phyloP scores from a whole-genome alignment of 176 grass and related monocot species.

The Zoysia japonica region DNA sequence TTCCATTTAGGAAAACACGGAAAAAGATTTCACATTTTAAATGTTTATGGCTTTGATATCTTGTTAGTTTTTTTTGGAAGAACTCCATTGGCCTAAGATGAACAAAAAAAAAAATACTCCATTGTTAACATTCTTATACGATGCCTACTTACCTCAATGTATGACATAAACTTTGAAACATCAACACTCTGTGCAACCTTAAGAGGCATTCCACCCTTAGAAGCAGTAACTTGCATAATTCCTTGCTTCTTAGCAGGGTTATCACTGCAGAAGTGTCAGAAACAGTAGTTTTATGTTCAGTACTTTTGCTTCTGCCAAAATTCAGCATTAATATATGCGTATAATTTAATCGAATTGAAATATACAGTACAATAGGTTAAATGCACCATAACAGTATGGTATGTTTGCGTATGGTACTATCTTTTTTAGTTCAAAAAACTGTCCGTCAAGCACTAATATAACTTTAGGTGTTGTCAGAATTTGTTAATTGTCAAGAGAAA shows the following conservation, averaged over 20 bases:
- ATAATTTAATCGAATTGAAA: neutral
- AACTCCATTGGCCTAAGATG: neutral
- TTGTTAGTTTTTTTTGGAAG: conserved; percentile 3
- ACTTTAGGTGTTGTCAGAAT: neutral
- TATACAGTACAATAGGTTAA: neutral
- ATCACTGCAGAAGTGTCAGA: conserved; percentile 48
- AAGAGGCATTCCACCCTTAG: conserved; percentile 22
- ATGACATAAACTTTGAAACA: conserved; percentile 65
- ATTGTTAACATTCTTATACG: neutral
- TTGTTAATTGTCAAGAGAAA: conserved; percentile 23
- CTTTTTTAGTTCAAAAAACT: neutral
- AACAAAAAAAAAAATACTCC: neutral
- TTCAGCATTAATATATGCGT: neutral
- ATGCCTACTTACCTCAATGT: conserved; percentile 54
- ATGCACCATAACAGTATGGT: neutral
- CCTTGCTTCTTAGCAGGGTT: conserved; percentile 44
- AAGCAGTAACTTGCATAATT: neutral
- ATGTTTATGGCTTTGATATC: neutral
- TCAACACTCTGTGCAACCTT: conserved; percentile 37
- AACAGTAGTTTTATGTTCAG: conserved; percentile 6
- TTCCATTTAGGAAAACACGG: no score
- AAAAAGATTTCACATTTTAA: neutral
- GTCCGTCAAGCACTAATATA: neutral
- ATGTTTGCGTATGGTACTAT: neutral
- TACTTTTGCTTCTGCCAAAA: neutral